A percentile compares a stretch with the other conserved stretches of the same genome.
These are phyloP conservation scores for Nepenthes mirabilis DNA, from an alignment of 148 eudicot species.

Conservation along the genomic window DNA sequence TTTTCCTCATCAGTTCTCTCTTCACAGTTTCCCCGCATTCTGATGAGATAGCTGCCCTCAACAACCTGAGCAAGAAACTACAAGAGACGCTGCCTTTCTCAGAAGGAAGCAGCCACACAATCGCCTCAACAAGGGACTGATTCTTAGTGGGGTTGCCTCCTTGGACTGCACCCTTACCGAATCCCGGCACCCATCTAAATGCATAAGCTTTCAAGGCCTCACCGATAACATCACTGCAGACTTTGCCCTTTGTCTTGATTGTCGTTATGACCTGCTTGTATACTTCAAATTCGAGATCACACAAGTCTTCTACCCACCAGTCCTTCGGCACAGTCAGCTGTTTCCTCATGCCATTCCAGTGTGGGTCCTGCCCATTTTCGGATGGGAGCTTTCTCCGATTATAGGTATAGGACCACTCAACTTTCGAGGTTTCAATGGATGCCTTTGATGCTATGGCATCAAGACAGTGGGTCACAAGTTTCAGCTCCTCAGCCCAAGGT, in stretches of 20 bases:
- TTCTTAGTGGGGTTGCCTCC: slow-evolving; percentile 50
- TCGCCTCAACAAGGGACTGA: slow-evolving; percentile 18
- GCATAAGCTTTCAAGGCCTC: slow-evolving; percentile 74
- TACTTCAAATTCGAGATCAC: slow-evolving; percentile 64
- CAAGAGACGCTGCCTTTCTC: slow-evolving; percentile 56
- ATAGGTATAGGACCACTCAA: slow-evolving; percentile 94
- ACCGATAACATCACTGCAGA: slow-evolving; percentile 46
- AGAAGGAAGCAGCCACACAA: slow-evolving; percentile 43
- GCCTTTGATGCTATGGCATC: slow-evolving; percentile 76
- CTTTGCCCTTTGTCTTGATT: slow-evolving; percentile 48
- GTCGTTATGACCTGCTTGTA: slow-evolving; percentile 54
- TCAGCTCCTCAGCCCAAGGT: slow-evolving; percentile 75
- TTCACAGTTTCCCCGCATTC: slow-evolving; percentile 58
- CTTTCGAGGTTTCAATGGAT: slow-evolving; percentile 56
- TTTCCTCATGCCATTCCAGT: slow-evolving; percentile 53
- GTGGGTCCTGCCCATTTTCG: slow-evolving; percentile 47
- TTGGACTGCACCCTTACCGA: slow-evolving; percentile 44
- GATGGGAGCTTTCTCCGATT: slow-evolving; percentile 50
- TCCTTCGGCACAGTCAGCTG: slow-evolving; percentile 65
- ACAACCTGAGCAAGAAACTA: slow-evolving; percentile 54
- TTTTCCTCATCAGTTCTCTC: slow-evolving; percentile 40
- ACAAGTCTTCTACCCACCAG: slow-evolving; percentile 98
- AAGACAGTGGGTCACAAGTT: slow-evolving; percentile 57
- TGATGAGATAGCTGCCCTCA: slow-evolving; percentile 38
- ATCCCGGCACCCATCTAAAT: slow-evolving; percentile 50